phyloP scores from a whole-genome alignment of 805 yeast species.

The Candida jianshihensis region DNA sequence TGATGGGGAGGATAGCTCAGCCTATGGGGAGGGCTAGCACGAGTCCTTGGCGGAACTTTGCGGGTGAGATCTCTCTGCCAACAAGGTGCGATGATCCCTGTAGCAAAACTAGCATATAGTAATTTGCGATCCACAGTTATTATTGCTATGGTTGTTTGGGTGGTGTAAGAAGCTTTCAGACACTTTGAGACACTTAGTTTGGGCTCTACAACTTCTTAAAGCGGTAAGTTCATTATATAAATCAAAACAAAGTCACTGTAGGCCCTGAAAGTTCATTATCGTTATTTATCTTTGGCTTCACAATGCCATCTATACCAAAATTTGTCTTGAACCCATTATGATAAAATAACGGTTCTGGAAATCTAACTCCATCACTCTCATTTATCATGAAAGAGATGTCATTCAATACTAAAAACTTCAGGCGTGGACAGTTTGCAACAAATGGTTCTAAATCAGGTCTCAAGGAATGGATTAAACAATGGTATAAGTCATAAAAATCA shows the following conservation, averaged over 20 bases:
- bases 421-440: slow-evolving; percentile 24
- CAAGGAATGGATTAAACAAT: slow-evolving; percentile 31
- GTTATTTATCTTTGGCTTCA: background rate
- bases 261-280: background rate
- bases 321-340: slow-evolving; percentile 26
- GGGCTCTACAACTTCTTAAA: too few relatives aligned
- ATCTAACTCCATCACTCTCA: slow-evolving; percentile 18
- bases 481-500: slow-evolving; percentile 29
- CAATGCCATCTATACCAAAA: slow-evolving; percentile 7
- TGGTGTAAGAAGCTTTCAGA: too few relatives aligned
- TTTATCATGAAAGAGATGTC: slow-evolving; percentile 30
- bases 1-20: too few relatives aligned
- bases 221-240: background rate
- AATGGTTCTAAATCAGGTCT: slow-evolving; percentile 29
- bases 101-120: too few relatives aligned
- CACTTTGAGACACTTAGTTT: too few relatives aligned
- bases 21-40: too few relatives aligned
- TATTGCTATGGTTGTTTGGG: too few relatives aligned
- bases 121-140: too few relatives aligned
- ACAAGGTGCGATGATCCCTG: too few relatives aligned
- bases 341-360: slow-evolving; percentile 31
- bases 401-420: slow-evolving; percentile 32
- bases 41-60: too few relatives aligned
- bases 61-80: too few relatives aligned
- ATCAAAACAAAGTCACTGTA: background rate